Conservation (phyloP, 352 stramenopile species). For the Phytophthora rubi region DNA sequence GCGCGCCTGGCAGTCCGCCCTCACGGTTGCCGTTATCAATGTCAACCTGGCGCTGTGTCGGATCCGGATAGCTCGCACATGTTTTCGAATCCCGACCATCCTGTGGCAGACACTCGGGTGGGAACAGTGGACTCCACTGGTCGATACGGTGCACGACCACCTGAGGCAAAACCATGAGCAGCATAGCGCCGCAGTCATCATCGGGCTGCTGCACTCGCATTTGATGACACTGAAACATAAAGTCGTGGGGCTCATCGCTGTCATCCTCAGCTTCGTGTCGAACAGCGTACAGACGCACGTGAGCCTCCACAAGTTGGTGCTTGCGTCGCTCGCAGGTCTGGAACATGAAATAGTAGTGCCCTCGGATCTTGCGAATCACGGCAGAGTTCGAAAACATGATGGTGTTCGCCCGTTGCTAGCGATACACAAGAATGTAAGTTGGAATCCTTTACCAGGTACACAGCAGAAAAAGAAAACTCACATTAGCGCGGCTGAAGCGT, state of each 20-base stretch:
- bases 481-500: conserved; percentile 80
- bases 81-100: conserved; percentile 58
- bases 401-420: conserved; percentile 81
- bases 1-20: conserved; percentile 33
- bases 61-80: conserved; percentile 70
- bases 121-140: conserved; percentile 84
- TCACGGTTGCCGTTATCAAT: conserved; percentile 89
- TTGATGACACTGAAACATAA: conserved; percentile 80
- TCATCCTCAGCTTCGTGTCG: conserved; percentile 68
- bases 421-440: conserved; percentile 2
- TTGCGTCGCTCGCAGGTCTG: conserved; percentile 91
- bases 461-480: conserved; percentile 31
- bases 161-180: conserved; percentile 85
- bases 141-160: conserved; percentile 88
- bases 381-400: conserved; percentile 89
- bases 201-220: conserved; percentile 92
- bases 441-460: not conserved
- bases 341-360: conserved; percentile 93
- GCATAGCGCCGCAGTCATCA: conserved; percentile 79
- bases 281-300: conserved; percentile 87
- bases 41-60: conserved; percentile 73
- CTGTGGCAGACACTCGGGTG: conserved; percentile 70
- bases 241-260: conserved; percentile 44
- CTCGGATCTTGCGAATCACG: conserved; percentile 90
- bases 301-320: conserved; percentile 87